phyloP scores from a whole-genome alignment of 495 filamentous ascomycete genomes.

The Physcia stellaris region DNA sequence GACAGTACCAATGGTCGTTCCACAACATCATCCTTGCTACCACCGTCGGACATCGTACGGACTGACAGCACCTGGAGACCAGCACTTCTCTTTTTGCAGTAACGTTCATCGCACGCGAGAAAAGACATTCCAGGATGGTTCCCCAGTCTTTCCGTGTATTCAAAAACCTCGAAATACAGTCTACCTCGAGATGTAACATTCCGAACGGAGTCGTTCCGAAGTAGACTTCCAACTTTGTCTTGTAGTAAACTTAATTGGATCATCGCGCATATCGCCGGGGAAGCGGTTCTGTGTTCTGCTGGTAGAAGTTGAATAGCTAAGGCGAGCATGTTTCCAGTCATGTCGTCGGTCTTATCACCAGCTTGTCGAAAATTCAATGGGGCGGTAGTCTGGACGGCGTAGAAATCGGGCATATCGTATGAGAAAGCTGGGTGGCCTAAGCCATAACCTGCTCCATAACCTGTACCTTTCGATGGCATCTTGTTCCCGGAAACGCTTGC shows the following conservation, averaged over 20 bases:
- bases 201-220: constrained; percentile 23
- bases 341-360: constrained; percentile 1
- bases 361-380: constrained; percentile 3
- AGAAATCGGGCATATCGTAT: too few species aligned
- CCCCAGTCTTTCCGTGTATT: constrained; percentile 13
- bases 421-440: too few species aligned
- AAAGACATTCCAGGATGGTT: constrained; percentile 4
- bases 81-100: constrained; percentile 8
- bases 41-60: constrained; percentile 1
- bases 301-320: constrained; percentile 1
- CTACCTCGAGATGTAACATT: constrained; percentile 17
- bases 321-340: constrained; percentile 1
- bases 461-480: not conserved
- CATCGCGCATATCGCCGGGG: constrained; percentile 10
- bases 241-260: constrained; percentile 17
- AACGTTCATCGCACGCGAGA: constrained; percentile 11
- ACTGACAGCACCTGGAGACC: constrained; percentile 13
- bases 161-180: constrained; percentile 17
- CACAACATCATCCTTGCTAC: not conserved
- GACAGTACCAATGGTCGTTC: not conserved
- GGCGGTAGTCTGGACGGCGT: not conserved
- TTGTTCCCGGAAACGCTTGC: not conserved
- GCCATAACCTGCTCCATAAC: not conserved
- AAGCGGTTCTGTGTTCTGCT: not conserved
- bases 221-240: constrained; percentile 16